Base-by-base conservation (phyloP, 2,329 filamentous ascomycete species). In the Juglanconis juglandina region DNA sequence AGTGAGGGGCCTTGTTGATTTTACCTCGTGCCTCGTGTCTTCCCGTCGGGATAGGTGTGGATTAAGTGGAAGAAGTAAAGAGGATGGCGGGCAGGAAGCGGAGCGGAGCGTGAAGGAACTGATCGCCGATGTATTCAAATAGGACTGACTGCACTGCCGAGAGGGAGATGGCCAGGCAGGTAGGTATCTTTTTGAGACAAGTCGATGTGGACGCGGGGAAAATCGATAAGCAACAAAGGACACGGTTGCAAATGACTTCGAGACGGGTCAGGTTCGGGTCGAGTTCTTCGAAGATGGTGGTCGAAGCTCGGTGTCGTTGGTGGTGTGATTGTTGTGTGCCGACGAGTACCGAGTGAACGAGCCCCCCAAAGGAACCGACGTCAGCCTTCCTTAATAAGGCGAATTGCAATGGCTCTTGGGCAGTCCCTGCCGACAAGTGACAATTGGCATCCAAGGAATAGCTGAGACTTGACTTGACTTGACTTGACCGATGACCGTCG, bases 231-330 rank as follows among this genome's bases (percentile, higher is more conserved):
- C 57, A 60, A 47, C 53, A 53, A 51, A 57, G 53, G 52, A 42
- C 33, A 17, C 32, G 46, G 48, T 50, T 60, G 60, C 53, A 57
- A 47, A 54, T 41, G 53, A 60, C 48, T 62, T 53, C 53, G 57
- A 62, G 57, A 60, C 58, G 56, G 55, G 58, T 58, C 50, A 37
- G 30, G 50, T 39, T 30, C 41, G 53, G 58, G 58, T 61, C 58
- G 58, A 56, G 42, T 54, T 46, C 57, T 52, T 60, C 49, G 49
- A 62, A 48, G 49, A 44, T 47, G 50, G 51, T 42, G 57, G 60
- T 46, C 57, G 57, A 56, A 39, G 56, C 57, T 57, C 49, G 35
- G 51, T 56, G 53, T 39, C 33, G 44, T 24, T 48, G 53, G 53
- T 41, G 49, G 39, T 53, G 47, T 35, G 55, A 17, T 49, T 24